Evolutionary conservation across 768 basidiomycete genomes (phyloP).

Genomic region (Clathrus columnatus): DNA sequence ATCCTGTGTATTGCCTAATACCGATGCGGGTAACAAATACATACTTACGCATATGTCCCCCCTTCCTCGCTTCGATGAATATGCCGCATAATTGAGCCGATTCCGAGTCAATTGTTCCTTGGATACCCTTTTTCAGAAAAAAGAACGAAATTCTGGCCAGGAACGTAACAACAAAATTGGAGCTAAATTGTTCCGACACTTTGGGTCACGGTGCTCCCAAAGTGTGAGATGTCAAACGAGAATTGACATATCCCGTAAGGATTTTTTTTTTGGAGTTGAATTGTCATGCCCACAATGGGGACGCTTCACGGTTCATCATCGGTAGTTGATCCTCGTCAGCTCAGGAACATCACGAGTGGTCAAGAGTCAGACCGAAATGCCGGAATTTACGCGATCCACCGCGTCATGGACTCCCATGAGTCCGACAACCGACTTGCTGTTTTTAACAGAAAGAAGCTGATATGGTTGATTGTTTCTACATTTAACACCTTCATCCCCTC

Average conservation of each 20-base stretch:
- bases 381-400: conserved; percentile 3
- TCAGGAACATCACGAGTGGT: conserved; percentile 6
- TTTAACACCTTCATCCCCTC: too few species aligned
- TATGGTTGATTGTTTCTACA: too few species aligned
- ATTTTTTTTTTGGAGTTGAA: not conserved
- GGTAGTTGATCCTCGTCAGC: not conserved
- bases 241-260: not conserved
- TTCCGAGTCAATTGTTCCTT: not conserved
- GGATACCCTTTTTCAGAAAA: not conserved
- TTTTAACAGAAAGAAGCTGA: too few species aligned
- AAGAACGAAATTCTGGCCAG: not conserved
- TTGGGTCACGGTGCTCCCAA: not conserved
- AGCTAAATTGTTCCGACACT: not conserved
- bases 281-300: not conserved
- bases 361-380: conserved; percentile 1
- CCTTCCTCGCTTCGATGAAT: not conserved
- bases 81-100: conserved; percentile 2
- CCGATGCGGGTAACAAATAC: not conserved
- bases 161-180: not conserved
- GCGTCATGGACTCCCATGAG: not conserved
- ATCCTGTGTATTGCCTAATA: not conserved
- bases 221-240: not conserved
- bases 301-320: not conserved
- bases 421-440: not conserved
- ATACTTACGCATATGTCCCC: not conserved